Base-by-base conservation (phyloP, 371 early-diverging fungal genomes). In the Saksenaea oblongispora region DNA sequence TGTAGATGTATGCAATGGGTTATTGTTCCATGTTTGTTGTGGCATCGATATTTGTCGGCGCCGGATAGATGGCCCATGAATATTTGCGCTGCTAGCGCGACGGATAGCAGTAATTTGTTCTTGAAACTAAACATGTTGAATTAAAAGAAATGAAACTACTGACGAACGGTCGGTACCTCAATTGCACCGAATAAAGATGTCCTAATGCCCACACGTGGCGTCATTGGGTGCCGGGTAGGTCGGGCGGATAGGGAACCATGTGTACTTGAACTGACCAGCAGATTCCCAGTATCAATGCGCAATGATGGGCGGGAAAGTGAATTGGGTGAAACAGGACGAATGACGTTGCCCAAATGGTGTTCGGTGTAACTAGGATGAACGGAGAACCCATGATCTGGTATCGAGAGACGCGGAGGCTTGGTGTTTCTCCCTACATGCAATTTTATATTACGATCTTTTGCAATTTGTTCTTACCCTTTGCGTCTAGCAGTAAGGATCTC, bases 161-260 rank as follows among this genome's bases (percentile, higher is more conserved):
- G 10, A 18, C 51, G 22, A 11, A 1, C 3, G 22, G n/a, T 7
- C 11, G n/a, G 59, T 76, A 80, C 80, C 69, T 81, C 82, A 34
- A 81, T 78, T 13, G 82, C 82, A 34, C 82, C 73, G 66, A 81
- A 78, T 10, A 81, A 44, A 28, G 82, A 81, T 41, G 82, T 73
- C 61, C 82, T 58, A 15, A 81, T 73, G 27, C 82, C 82, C 22
- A 76, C 64, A 62, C 77, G 74, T 26, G 82, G 82, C 3, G 79
- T 74, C 69, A 78, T 78, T 2, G 76, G 70, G 1, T 68, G 70
- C 18, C 75, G 67, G 41, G 57, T 73, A 63, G 7, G 66, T 22
- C 66, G 62, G 60, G 73, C 53, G 2, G 66, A 65, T 5, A 73
- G 65, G 3, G 80, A 73, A 1, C 74, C 74, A 37, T 58, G 64